Evolutionary conservation across 225 moss, liverwort and hornwort genomes (phyloP).

Genomic region (Marchantia polymorpha): DNA sequence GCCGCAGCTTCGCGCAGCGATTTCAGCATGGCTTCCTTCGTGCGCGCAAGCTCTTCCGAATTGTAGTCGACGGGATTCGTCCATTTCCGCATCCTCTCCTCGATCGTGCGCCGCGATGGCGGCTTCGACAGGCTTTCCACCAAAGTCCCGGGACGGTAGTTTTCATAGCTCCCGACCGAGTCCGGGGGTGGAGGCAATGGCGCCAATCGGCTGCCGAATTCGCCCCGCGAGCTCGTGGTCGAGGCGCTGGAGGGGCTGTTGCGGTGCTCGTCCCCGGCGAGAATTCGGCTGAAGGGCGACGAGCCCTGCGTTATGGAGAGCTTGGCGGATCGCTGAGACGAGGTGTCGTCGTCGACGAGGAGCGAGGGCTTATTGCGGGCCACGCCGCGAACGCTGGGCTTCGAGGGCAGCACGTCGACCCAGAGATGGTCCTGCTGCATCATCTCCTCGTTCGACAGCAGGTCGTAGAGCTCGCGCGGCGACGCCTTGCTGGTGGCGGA

Average conservation of each 20-base stretch:
- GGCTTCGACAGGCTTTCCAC: background rate
- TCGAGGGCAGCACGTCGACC: background rate
- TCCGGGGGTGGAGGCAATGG: background rate
- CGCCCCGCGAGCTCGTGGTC: background rate
- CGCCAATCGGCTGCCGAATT: background rate
- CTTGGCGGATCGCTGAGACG: background rate
- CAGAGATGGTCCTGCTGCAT: conserved; percentile 5
- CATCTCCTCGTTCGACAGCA: conserved; percentile 7
- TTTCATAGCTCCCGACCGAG: background rate
- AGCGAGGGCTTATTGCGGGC: background rate
- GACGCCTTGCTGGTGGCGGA: background rate
- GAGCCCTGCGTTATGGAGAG: background rate
- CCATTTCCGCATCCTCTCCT: background rate
- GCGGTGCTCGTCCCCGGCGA: background rate
- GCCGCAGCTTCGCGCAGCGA: conserved; percentile 36
- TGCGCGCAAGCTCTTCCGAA: conserved; percentile 1
- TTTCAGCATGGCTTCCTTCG: conserved; percentile 33
- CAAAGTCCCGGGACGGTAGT: background rate
- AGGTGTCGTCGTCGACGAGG: background rate
- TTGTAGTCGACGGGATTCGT: background rate
- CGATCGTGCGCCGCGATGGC: background rate
- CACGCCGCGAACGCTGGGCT: conserved; percentile 4
- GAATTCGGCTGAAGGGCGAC: background rate
- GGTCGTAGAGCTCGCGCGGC: background rate
- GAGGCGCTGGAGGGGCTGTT: background rate